phyloP scores from a whole-genome alignment of 306 rosid species.

The Prunus salicina region DNA sequence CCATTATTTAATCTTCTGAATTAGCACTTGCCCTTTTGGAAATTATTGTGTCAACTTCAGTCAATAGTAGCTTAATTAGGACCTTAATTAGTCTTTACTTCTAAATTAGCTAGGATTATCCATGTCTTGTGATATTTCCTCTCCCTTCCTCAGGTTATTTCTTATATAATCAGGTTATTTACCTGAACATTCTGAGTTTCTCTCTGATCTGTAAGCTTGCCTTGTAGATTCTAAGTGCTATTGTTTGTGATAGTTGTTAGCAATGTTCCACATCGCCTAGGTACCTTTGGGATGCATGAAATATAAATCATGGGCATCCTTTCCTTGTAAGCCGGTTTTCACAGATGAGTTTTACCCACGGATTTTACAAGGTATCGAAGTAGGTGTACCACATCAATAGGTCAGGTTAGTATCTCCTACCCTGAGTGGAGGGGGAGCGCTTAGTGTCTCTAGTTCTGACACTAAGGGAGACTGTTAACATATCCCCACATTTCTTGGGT shows the following conservation, averaged over 20 bases:
- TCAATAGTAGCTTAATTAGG: neutral
- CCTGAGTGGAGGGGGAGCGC: neutral
- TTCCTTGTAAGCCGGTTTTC: neutral
- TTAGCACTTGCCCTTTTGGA: neutral
- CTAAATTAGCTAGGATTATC: neutral
- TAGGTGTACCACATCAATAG: neutral
- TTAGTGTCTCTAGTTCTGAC: neutral
- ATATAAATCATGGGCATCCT: neutral
- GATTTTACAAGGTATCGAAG: neutral
- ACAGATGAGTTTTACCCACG: neutral
- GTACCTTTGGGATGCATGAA: neutral
- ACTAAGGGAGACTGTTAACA: neutral
- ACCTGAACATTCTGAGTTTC: neutral
- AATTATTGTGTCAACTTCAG: neutral
- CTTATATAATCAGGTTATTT: neutral
- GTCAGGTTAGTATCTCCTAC: neutral
- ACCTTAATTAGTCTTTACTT: neutral
- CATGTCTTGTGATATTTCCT: neutral
- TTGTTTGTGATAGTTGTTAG: neutral
- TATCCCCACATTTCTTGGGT: neutral
- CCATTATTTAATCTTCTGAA: neutral
- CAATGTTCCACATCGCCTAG: neutral
- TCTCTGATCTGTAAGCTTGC: neutral
- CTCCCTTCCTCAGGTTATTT: neutral
- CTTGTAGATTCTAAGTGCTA: neutral